Evolutionary conservation across 805 yeast species (phyloP), one percentile per base, ranked within the genome.

Genomic region (Wickerhamomyces hampshirensis): DNA sequence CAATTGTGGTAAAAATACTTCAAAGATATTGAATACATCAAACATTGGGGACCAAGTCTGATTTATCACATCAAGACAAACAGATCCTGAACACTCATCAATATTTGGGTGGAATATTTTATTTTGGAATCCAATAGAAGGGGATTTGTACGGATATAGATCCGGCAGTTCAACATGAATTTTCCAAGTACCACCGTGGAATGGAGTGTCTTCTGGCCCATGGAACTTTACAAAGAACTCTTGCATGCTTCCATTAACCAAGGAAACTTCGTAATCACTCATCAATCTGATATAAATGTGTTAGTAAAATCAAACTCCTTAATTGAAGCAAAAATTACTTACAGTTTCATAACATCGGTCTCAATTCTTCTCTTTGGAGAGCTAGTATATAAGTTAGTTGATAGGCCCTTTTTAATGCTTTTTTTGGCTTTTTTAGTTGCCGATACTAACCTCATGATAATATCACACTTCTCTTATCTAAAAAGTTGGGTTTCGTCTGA

Each of bases 11-110:
- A 91, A 65, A 64, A 91, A 93, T 56, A 86, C 81, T 53, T 91
- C 98, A 57, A 93, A 86, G 18, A 91, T 84, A 57, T 93, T 93
- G 46, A 80, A 68, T 46, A 93, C 72, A 37, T 93, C 97, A 66
- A 88, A 91, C 87, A 91, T 84, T 2, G 98, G 98, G 28, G 95
- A 84, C 98, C 98, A 91, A 1, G 98, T 87, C 56, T 91, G 96
- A 58, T 91, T 91, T 45, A 91, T 89, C 13, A 93, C 98, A 58
- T 91, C 98, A 33, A 91, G 75, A 61, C 98, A 91, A 6, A 91
- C 96, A 0, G 94, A 79, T 0, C 98, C 98, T 12, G 77, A 80
- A 18, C 77, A 71, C 56, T 88, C 94, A 56, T 91, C 98, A 43
- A 91, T 88, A 55, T 91, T 91, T 5, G 98, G 98, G 58, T 91